Conservation (phyloP, 305 asterid species). For the Solanum hybrid region DNA sequence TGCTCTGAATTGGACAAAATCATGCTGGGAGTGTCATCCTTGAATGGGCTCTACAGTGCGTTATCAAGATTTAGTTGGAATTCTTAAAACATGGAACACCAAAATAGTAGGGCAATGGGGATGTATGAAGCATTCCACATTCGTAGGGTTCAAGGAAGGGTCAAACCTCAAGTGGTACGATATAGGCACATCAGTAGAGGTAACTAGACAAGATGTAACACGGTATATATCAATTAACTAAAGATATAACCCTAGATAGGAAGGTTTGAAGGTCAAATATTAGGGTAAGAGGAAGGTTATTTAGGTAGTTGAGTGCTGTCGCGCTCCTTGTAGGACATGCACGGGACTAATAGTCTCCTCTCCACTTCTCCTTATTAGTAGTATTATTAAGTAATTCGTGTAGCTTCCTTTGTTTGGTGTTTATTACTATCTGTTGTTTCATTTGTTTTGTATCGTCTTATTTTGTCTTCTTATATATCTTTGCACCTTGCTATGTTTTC, state of each 20-base stretch:
- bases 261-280: not conserved
- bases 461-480: not conserved
- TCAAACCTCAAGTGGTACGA: not conserved
- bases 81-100: not conserved
- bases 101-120: not conserved
- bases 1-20: fast-evolving
- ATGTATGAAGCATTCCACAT: not conserved
- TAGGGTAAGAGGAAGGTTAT: not conserved
- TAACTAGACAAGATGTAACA: not conserved
- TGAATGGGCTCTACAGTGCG: fast-evolving
- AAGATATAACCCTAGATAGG: not conserved
- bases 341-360: not conserved
- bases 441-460: not conserved
- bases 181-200: not conserved
- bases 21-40: fast-evolving
- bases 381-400: not conserved
- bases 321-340: not conserved
- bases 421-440: not conserved
- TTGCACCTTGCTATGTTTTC: not conserved
- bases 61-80: not conserved
- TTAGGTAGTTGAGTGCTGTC: not conserved
- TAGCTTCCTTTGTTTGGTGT: not conserved
- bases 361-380: not conserved
- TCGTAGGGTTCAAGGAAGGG: not conserved
- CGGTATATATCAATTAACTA: not conserved